A percentile compares a stretch with the other conserved stretches of the same genome.
phyloP scores from a whole-genome alignment of 2,329 filamentous ascomycete species.

The Aspergillus pseudonomiae region DNA sequence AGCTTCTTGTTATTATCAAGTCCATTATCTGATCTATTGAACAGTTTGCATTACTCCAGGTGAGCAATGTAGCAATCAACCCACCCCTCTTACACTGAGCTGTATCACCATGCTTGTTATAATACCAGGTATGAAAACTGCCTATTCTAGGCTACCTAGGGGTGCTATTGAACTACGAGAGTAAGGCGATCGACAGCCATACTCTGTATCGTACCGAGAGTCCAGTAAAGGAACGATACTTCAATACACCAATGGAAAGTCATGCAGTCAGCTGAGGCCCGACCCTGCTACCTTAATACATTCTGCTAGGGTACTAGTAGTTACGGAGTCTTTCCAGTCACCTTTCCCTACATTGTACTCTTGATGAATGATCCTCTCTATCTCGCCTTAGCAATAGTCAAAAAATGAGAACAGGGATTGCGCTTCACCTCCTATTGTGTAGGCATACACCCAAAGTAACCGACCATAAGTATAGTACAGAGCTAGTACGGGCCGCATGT shows the following conservation, averaged over 20 bases:
- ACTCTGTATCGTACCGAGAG: not conserved
- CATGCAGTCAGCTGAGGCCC: not conserved
- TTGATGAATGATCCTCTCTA: not conserved
- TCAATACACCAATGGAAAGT: not conserved
- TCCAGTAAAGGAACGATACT: not conserved
- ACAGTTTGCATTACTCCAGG: not conserved
- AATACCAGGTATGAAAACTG: not conserved
- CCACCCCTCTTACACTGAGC: not conserved
- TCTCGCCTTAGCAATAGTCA: too few relatives aligned
- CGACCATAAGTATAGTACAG: not conserved
- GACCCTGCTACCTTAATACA: not conserved
- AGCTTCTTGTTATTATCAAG: not conserved
- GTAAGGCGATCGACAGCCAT: not conserved
- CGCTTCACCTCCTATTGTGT: too few relatives aligned
- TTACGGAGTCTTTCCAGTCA: not conserved
- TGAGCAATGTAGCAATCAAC: not conserved
- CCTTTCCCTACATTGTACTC: not conserved
- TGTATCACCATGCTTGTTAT: not conserved
- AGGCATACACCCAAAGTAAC: too few relatives aligned
- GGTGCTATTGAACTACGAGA: not conserved
- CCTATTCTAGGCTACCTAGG: not conserved
- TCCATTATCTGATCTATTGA: not conserved
- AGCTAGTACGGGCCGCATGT: not conserved
- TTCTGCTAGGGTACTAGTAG: not conserved
- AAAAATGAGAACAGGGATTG: too few relatives aligned